Evolutionary conservation across 805 yeast genomes (phyloP), one percentile per base, ranked within the genome.

Genomic region (Candida nemodendra): DNA sequence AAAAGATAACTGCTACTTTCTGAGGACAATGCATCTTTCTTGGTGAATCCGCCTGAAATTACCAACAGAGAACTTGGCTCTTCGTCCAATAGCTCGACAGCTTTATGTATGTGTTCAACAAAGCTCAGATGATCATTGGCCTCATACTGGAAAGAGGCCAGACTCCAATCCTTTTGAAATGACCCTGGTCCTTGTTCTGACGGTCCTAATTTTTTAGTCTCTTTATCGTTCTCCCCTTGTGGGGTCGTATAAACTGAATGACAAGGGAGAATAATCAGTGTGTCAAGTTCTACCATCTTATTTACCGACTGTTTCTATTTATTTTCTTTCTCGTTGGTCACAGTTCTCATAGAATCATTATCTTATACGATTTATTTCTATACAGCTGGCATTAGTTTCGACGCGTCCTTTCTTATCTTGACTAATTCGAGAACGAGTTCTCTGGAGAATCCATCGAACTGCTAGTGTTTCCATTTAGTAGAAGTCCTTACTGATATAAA

Each of bases 101-200:
- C 75, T 14, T 47, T 49, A 24, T 62, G 52, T 2, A 84, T 72
- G 55, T 86, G 95, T 28, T 78, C 69, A 12, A 76, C 68, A 57
- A 84, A 84, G 16, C 79, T 66, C 3, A 76, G 48, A 48, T 84
- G 89, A 50, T 87, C 93, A 12, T 76, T 56, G 0, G 89, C 86
- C 43, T 79, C 84, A 5, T 63, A 39, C 57, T 86, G 95, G 50
- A 85, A 85, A 0, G 77, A 62, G 9, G 77, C 89, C 34, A 86
- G 55, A 15, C 50, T 50, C 95, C 95, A 87, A 47, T 84, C 86
- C 1, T 57, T 58, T 9, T 68, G 57, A 3, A 45, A 37, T 14
- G 62, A 61, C 0, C 90, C 90, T 5, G 64, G 50, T 8, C 71
- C 65, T 1, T 56, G 29, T 13, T 26, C 29, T 9, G 29, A 36